Conservation (phyloP, 257 asterid species). For the Penstemon barbatus region DNA sequence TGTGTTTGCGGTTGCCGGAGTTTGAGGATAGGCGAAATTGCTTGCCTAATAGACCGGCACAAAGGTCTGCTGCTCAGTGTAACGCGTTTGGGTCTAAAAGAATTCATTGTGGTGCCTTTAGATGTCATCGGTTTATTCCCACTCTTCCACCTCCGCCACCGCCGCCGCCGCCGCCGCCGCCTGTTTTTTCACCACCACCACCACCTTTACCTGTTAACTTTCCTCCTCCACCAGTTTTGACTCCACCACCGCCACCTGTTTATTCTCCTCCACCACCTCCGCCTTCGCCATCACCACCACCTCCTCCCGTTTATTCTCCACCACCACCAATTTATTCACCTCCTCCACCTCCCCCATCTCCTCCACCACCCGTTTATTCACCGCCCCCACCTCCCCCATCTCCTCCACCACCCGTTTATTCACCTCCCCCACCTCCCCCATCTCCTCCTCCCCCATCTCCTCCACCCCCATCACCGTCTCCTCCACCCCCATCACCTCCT, state of each 20-base stretch:
- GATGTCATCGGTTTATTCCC: conserved; percentile 67
- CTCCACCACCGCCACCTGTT: conserved; percentile 31
- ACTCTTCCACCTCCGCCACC: conserved; percentile 63
- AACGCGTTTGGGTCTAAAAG: conserved; percentile 52
- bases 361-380: neutral
- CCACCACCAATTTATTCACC: conserved; percentile 3
- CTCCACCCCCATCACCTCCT: conserved; percentile 37
- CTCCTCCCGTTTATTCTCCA: neutral
- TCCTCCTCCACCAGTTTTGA: conserved; percentile 29
- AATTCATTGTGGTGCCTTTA: conserved; percentile 72
- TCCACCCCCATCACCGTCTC: conserved; percentile 33
- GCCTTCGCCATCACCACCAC: conserved; percentile 16
- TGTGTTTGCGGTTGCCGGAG: conserved; percentile 62
- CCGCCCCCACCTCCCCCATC: conserved; percentile 30
- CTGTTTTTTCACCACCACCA: conserved; percentile 35
- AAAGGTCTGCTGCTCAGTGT: conserved; percentile 60
- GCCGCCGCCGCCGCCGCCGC: conserved; percentile 59
- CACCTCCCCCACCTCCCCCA: conserved; percentile 30
- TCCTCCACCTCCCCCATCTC: conserved; percentile 27
- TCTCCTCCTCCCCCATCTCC: conserved; percentile 27
- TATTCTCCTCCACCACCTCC: conserved; percentile 26
- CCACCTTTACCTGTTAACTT: conserved; percentile 1
- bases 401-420: conserved; percentile 17
- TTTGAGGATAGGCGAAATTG: conserved; percentile 64
- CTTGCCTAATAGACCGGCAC: conserved; percentile 63